Evolutionary conservation across 2,329 filamentous ascomycete genomes (phyloP).

Genomic region (Aspergillus chevalieri): DNA sequence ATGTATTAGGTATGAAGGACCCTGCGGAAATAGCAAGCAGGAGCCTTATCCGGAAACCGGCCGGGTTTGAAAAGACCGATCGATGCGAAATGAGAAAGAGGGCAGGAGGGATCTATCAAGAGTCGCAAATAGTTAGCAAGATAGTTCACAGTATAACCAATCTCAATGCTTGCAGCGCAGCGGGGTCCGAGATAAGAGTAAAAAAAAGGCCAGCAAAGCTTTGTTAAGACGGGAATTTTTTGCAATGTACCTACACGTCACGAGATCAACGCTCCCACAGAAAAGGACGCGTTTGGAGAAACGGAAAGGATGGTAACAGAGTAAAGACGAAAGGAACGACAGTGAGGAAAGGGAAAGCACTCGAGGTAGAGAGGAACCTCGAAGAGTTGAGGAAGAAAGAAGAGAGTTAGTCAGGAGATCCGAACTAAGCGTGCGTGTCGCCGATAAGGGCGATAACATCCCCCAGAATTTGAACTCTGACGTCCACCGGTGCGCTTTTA

Average conservation of each 20-base stretch:
- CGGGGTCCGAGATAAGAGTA: not conserved
- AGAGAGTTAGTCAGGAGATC: not conserved
- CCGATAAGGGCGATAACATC: slow-evolving; percentile 1
- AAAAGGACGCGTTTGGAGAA: not conserved
- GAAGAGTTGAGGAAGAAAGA: not conserved
- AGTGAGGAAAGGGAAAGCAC: not conserved
- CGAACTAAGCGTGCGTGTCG: not conserved
- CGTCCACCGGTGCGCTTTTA: no score
- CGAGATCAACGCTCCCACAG: not conserved
- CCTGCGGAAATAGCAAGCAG: no score
- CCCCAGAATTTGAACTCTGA: not conserved
- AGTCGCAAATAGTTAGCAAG: not conserved
- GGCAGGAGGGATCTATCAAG: not conserved
- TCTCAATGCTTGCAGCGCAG: no score
- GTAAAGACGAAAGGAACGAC: not conserved
- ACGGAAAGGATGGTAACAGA: not conserved
- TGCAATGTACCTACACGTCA: not conserved
- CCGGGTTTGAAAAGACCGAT: no score
- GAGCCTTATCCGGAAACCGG: no score
- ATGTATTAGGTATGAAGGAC: not conserved
- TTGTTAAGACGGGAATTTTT: not conserved
- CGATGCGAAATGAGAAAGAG: no score
- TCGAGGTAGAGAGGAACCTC: not conserved
- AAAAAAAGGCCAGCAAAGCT: not conserved
- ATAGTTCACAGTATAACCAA: no score